A percentile compares a stretch with the other conserved stretches of the same genome.
phyloP scores from a whole-genome alignment of 495 filamentous ascomycete genomes.

The Coniosporium apollinis region DNA sequence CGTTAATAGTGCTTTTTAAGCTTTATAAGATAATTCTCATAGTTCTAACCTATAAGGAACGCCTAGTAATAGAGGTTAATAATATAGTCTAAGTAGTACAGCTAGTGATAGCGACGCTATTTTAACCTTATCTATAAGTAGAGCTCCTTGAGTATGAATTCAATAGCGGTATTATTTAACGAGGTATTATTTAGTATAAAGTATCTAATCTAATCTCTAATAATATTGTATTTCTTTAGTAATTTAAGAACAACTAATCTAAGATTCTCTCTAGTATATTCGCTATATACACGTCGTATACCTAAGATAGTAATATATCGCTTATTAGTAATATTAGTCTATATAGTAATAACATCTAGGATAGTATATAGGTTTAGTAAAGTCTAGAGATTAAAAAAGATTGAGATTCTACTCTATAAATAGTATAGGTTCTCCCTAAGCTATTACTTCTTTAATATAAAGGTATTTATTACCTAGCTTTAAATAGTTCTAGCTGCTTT shows the following conservation, averaged over 20 bases:
- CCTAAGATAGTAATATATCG: not conserved
- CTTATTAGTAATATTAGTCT: conserved; percentile 1
- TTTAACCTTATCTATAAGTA: too few relatives aligned
- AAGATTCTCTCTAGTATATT: not conserved
- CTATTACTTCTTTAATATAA: not conserved
- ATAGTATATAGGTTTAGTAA: not conserved
- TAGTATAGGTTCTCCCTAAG: not conserved
- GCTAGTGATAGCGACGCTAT: too few relatives aligned
- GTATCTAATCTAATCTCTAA: too few relatives aligned
- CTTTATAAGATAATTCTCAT: too few relatives aligned
- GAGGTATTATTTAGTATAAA: too few relatives aligned
- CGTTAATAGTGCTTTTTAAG: too few relatives aligned
- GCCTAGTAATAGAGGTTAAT: too few relatives aligned
- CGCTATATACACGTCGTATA: not conserved
- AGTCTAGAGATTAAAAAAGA: not conserved
- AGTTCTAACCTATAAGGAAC: too few relatives aligned
- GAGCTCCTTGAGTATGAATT: too few relatives aligned
- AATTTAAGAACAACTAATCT: not conserved
- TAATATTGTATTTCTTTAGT: not conserved
- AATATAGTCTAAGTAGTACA: too few relatives aligned
- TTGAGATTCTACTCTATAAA: not conserved
- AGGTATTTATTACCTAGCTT: not conserved
- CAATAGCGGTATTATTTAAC: too few relatives aligned
- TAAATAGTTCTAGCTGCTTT: not conserved
- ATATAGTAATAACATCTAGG: not conserved